A percentile compares a stretch with the other conserved stretches of the same genome.
phyloP scores from a whole-genome alignment of 179 eudicot genomes.

The Nepenthes alata region DNA sequence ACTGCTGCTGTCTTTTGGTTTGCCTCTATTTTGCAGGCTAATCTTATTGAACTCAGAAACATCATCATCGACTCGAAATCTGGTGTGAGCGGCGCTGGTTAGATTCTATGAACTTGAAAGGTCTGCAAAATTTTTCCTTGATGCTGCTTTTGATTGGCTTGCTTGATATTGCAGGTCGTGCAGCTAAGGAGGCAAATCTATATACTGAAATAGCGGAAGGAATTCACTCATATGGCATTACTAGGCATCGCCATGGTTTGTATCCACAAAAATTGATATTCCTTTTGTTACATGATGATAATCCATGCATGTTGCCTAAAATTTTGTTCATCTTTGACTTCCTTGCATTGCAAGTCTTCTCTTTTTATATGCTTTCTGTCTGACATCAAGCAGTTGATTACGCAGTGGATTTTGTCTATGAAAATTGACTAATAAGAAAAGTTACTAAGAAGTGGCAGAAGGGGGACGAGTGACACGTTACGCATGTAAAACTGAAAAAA shows the following conservation, averaged over 20 bases:
- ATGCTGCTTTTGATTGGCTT: constrained; percentile 2
- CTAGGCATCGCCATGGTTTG: constrained; percentile 92
- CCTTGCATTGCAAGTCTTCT: no score
- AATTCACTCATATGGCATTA: constrained; percentile 79
- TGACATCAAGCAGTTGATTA: no score
- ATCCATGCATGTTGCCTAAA: no score
- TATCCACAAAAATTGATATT: constrained; percentile 1
- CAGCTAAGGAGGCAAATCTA: constrained; percentile 87
- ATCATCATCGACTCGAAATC: constrained; percentile 85
- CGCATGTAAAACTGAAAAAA: no score
- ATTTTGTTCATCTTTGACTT: no score
- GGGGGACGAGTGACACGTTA: no score
- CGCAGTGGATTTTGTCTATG: no score
- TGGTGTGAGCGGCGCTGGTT: constrained; percentile 99
- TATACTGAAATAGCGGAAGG: constrained; percentile 96
- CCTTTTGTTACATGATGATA: no score
- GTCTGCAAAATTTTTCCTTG: background rate
- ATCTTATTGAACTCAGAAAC: constrained; percentile 45
- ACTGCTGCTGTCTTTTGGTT: background rate
- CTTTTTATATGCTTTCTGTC: no score
- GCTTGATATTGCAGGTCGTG: constrained; percentile 48
- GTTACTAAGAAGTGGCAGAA: no score
- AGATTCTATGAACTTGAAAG: constrained; percentile 5
- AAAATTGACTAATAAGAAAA: no score
- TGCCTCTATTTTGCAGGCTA: constrained; percentile 38